Conservation (phyloP, 495 filamentous ascomycete species). For the Xylaria grammica region DNA sequence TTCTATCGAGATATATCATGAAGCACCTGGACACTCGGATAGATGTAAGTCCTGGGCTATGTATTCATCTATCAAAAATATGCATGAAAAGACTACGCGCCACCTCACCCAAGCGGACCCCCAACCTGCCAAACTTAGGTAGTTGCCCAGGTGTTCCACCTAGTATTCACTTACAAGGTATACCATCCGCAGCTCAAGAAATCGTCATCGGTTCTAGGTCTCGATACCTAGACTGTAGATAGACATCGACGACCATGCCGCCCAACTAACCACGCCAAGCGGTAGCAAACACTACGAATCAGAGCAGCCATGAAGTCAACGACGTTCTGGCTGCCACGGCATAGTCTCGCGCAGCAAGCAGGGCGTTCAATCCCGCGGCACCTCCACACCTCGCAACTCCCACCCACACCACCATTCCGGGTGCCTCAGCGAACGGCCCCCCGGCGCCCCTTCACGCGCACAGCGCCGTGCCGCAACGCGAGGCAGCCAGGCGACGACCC, state of each 20-base stretch:
- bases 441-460: slow-evolving; percentile 40
- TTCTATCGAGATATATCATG: neutral
- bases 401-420: neutral
- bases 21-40: too few species aligned
- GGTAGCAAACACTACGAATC: neutral
- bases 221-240: too few species aligned
- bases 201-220: slow-evolving; percentile 9
- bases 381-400: slow-evolving; percentile 10
- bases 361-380: slow-evolving; percentile 33
- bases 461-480: slow-evolving; percentile 2
- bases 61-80: too few species aligned
- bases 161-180: slow-evolving; percentile 2
- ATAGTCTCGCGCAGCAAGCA: slow-evolving; percentile 29
- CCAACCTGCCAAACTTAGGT: too few species aligned
- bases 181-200: neutral
- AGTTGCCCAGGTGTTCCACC: neutral
- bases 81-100: too few species aligned
- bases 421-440: neutral
- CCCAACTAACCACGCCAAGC: slow-evolving; percentile 2
- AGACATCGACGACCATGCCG: slow-evolving; percentile 7
- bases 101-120: too few species aligned
- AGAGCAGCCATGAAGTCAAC: slow-evolving; percentile 27
- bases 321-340: slow-evolving; percentile 21
- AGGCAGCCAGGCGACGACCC: slow-evolving; percentile 67
- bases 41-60: too few species aligned